Evolutionary conservation across 345 rosid species (phyloP).

Genomic region (Pugionium dolabratum): DNA sequence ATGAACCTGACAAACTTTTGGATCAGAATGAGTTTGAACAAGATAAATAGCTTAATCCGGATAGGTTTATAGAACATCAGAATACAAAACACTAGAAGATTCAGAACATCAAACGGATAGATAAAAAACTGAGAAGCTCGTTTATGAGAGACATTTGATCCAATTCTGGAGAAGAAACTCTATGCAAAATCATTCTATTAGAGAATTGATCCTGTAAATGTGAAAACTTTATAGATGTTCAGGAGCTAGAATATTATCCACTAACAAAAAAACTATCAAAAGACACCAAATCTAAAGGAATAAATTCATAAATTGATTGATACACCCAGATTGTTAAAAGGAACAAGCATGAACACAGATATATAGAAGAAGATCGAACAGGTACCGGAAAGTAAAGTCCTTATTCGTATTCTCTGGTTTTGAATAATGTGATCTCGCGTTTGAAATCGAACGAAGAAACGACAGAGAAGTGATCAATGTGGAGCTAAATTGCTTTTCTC

Average conservation of each 20-base stretch:
- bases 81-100: background rate
- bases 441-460: slow-evolving; percentile 6
- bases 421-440: slow-evolving; percentile 7
- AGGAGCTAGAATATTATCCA: background rate
- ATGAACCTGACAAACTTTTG: background rate
- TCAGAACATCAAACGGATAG: background rate
- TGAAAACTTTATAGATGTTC: slow-evolving; percentile 3
- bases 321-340: background rate
- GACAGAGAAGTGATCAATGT: slow-evolving; percentile 10
- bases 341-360: background rate
- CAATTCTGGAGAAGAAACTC: slow-evolving; percentile 13
- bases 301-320: background rate
- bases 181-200: background rate
- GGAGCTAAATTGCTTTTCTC: slow-evolving; percentile 2
- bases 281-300: background rate
- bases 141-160: background rate
- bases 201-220: slow-evolving; percentile 1
- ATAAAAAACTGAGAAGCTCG: background rate
- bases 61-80: background rate
- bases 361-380: slow-evolving; percentile 3
- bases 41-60: background rate
- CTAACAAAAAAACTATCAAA: background rate
- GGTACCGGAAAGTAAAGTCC: background rate
- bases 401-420: slow-evolving; percentile 5
- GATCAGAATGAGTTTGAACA: background rate